These are phyloP conservation scores for Austroboletus eburneus DNA, from an alignment of 768 basidiomycete species.

Conservation along the genomic window DNA sequence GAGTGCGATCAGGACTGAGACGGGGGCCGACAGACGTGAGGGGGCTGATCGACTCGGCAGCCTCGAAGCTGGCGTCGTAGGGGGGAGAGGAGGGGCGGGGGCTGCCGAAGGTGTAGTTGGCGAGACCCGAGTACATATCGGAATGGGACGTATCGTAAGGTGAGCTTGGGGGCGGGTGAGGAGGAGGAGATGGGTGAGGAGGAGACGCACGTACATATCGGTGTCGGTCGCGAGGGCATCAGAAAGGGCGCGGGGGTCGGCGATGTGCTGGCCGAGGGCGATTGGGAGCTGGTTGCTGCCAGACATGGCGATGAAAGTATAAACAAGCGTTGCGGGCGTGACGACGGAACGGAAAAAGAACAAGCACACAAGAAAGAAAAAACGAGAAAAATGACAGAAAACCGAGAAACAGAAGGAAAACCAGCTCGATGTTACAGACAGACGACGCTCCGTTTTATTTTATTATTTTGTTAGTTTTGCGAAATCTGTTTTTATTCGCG, in stretches of 20 bases:
- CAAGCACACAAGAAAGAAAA: background rate
- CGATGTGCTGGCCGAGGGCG: conserved; percentile 26
- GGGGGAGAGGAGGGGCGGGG: conserved; percentile 14
- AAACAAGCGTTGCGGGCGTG: too few relatives aligned
- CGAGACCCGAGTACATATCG: conserved; percentile 37
- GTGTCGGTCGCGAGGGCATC: conserved; percentile 20
- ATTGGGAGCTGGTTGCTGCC: background rate
- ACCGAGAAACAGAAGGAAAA: background rate
- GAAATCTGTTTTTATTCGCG: background rate
- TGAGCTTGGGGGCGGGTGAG: background rate
- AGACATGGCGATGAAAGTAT: conserved; percentile 19
- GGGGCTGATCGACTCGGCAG: conserved; percentile 34
- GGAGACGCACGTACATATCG: conserved; percentile 4
- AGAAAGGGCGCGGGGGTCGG: conserved; percentile 27
- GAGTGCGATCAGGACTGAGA: conserved; percentile 38
- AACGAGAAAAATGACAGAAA: background rate
- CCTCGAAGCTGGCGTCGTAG: conserved; percentile 11
- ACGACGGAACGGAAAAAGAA: too few relatives aligned
- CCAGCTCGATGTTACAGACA: conserved; percentile 1
- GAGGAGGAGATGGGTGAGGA: background rate
- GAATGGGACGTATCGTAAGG: background rate
- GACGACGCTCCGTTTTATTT: conserved; percentile 4
- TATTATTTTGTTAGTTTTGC: background rate
- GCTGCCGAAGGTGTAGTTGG: conserved; percentile 41
- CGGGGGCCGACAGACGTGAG: conserved; percentile 28